Percentiles rank a stretch among this genome's conserved stretches.
Evolutionary conservation across 1,139 yeast genomes (phyloP).

Genomic region (Suhomyces atakaporum): DNA sequence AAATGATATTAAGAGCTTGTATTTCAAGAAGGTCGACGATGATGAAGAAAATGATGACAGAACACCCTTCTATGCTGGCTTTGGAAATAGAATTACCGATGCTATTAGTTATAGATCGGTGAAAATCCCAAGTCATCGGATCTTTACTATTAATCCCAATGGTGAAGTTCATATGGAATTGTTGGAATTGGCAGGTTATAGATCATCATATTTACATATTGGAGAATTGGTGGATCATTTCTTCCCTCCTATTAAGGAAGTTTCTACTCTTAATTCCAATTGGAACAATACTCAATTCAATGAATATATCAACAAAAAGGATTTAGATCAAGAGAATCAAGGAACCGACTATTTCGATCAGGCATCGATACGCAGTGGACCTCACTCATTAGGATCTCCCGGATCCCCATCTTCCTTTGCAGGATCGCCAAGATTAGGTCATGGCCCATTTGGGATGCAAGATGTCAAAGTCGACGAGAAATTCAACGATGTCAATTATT

Average conservation of each 20-base stretch:
- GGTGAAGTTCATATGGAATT: constrained; percentile 98
- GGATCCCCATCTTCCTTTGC: constrained; percentile 18
- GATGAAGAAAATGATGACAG: constrained; percentile 33
- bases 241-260: constrained; percentile 78
- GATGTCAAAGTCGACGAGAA: constrained; percentile 51
- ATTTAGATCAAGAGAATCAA: constrained; percentile 7
- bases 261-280: constrained; percentile 36
- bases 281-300: constrained; percentile 43
- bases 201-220: constrained; percentile 82
- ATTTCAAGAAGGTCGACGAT: constrained; percentile 38
- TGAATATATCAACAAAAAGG: constrained; percentile 31
- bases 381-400: constrained; percentile 14
- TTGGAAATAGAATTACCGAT: constrained; percentile 96
- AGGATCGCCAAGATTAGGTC: constrained; percentile 23
- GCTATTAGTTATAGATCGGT: constrained; percentile 94
- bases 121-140: constrained; percentile 90
- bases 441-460: constrained; percentile 22
- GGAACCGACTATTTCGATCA: not conserved
- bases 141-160: constrained; percentile 93
- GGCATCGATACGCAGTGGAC: constrained; percentile 2
- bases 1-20: constrained; percentile 75
- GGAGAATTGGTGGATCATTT: constrained; percentile 96
- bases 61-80: constrained; percentile 95
- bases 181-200: constrained; percentile 89
- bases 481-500: constrained; percentile 83